phyloP scores from a whole-genome alignment of 2,329 filamentous ascomycete genomes.

The Colletotrichum cuscutae region DNA sequence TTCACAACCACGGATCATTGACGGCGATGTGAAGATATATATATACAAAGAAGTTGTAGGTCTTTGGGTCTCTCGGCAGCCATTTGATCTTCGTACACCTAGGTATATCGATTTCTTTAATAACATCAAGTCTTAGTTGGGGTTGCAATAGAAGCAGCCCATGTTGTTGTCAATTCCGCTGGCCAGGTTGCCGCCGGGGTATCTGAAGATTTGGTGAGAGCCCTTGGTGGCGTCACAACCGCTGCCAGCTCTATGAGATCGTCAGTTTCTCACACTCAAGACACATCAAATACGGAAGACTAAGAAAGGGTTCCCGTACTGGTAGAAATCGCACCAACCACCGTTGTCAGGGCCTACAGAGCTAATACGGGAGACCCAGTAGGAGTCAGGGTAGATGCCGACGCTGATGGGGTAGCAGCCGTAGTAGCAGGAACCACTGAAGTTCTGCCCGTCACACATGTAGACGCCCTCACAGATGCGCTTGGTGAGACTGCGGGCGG shows the following conservation, averaged over 20 bases:
- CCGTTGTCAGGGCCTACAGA: not conserved
- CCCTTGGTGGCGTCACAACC: not conserved
- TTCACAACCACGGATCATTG: too few species aligned
- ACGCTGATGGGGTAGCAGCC: slow-evolving; percentile 7
- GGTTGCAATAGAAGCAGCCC: slow-evolving; percentile 14
- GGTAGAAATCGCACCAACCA: not conserved
- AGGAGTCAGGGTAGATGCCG: slow-evolving; percentile 5
- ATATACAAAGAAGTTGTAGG: too few species aligned
- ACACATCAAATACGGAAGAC: not conserved
- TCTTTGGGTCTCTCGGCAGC: too few species aligned
- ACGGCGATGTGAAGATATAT: too few species aligned
- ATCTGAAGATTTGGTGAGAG: not conserved
- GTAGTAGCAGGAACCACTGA: slow-evolving; percentile 2
- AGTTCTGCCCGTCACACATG: slow-evolving; percentile 9
- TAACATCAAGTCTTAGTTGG: not conserved
- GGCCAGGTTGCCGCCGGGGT: not conserved
- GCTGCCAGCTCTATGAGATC: not conserved
- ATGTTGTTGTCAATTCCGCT: slow-evolving; percentile 3
- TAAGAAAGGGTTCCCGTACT: not conserved
- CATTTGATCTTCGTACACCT: too few species aligned
- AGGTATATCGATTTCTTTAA: too few species aligned
- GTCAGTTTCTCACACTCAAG: not conserved
- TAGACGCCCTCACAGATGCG: slow-evolving; percentile 12
- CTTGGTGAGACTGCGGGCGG: slow-evolving; percentile 1
- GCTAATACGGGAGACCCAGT: slow-evolving; percentile 6